Evolutionary conservation across 1,284 basidiomycete species (phyloP).

Genomic region (Xerocomus cyaneibrunnescens): DNA sequence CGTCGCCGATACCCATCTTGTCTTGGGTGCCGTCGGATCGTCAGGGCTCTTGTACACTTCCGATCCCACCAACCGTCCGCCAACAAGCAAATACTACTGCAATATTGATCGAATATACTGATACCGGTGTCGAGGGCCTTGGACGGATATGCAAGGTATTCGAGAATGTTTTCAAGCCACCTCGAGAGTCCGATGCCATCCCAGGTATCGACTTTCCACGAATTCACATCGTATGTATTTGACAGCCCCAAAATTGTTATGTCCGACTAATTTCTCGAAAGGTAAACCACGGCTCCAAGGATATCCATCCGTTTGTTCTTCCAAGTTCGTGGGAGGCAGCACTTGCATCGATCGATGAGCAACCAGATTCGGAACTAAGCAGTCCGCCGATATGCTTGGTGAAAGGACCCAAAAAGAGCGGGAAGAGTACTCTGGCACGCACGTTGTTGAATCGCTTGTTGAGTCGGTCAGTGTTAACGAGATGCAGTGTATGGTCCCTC

Average conservation of each 20-base stretch:
- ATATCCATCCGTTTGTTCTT: slow-evolving; percentile 49
- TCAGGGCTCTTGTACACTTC: slow-evolving; percentile 24
- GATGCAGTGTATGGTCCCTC: neutral
- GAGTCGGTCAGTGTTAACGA: slow-evolving; percentile 42
- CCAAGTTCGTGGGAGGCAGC: slow-evolving; percentile 60
- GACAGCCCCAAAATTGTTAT: neutral
- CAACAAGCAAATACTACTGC: slow-evolving; percentile 36
- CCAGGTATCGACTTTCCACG: slow-evolving; percentile 47
- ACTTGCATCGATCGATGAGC: slow-evolving; percentile 31
- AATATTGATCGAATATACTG: slow-evolving; percentile 53
- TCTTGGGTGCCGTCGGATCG: slow-evolving; percentile 27
- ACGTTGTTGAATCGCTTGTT: slow-evolving; percentile 74
- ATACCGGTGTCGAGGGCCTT: slow-evolving; percentile 61
- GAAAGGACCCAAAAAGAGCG: slow-evolving; percentile 83
- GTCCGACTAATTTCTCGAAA: slow-evolving; percentile 25
- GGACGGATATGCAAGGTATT: slow-evolving; percentile 62
- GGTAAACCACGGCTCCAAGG: slow-evolving; percentile 43
- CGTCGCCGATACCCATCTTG: slow-evolving; percentile 62
- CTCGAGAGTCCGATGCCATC: slow-evolving; percentile 34
- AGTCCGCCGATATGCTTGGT: slow-evolving; percentile 53
- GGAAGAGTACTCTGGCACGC: slow-evolving; percentile 87
- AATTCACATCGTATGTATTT: slow-evolving; percentile 53
- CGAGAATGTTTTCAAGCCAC: slow-evolving; percentile 54
- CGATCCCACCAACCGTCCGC: slow-evolving; percentile 11
- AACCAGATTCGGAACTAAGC: slow-evolving; percentile 10